Conservation (phyloP, 192 early-diverging fungal species). For the Geosiphon pyriformis region DNA sequence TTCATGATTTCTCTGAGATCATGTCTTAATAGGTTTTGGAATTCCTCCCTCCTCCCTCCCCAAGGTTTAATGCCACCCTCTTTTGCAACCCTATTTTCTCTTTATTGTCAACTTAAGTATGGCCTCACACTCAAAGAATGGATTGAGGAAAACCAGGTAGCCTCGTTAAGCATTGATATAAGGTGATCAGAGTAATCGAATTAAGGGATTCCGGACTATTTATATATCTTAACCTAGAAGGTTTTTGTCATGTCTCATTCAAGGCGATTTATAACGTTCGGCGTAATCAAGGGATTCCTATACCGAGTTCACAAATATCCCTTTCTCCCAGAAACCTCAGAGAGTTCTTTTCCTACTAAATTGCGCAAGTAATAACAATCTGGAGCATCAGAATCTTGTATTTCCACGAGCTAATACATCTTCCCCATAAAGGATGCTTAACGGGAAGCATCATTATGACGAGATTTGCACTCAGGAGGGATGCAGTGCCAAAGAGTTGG, state of each 20-base stretch:
- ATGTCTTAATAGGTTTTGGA: not conserved
- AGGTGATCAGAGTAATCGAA: conserved; percentile 48
- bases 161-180: conserved; percentile 68
- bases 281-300: conserved; percentile 76
- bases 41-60: too few relatives aligned
- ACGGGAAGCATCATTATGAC: conserved; percentile 69
- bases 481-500: conserved; percentile 55
- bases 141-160: conserved; percentile 71
- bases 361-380: not conserved
- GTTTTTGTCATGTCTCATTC: not conserved
- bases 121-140: conserved; percentile 79
- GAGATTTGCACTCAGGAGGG: conserved; percentile 66
- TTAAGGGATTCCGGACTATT: not conserved
- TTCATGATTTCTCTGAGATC: not conserved
- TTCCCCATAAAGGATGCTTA: conserved; percentile 32
- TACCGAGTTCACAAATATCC: conserved; percentile 92
- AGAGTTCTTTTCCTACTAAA: not conserved
- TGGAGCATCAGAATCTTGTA: not conserved
- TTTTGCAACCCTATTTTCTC: conserved; percentile 63
- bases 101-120: conserved; percentile 77
- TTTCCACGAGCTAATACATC: not conserved
- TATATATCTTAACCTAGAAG: not conserved
- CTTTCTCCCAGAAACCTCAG: conserved; percentile 31
- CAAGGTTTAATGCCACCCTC: conserved; percentile 47
- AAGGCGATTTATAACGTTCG: conserved; percentile 89